Conservation (phyloP, 192 early-diverging fungal species). For the Rhizoclosmatium globosum region DNA sequence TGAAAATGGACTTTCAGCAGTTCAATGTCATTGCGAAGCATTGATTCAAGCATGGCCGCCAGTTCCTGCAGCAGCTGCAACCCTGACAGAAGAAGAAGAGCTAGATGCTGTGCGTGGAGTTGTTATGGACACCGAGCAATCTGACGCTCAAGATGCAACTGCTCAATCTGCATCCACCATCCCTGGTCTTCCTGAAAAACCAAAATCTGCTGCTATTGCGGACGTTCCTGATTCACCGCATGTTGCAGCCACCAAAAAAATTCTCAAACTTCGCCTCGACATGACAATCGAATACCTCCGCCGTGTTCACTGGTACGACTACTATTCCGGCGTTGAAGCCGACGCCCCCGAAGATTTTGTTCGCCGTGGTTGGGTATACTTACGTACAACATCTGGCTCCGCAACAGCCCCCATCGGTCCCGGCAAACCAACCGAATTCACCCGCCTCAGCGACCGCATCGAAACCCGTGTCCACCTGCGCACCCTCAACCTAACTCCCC, state of each 20-base stretch:
- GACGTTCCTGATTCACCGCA: slow-evolving; percentile 17
- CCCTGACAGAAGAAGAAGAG: not conserved
- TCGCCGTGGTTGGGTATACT: slow-evolving; percentile 73
- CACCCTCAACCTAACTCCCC: slow-evolving; percentile 36
- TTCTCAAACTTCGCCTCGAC: slow-evolving; percentile 68
- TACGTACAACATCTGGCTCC: no score
- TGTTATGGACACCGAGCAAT: not conserved
- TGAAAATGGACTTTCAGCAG: slow-evolving; percentile 26
- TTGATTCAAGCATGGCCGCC: not conserved
- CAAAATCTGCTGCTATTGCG: no score
- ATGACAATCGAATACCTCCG: slow-evolving; percentile 86
- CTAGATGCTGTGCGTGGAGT: slow-evolving; percentile 11
- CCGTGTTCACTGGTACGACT: slow-evolving; percentile 92
- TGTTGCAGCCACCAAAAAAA: slow-evolving; percentile 2
- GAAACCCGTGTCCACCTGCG: slow-evolving; percentile 63
- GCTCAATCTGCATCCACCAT: not conserved
- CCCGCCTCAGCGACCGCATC: slow-evolving; percentile 35
- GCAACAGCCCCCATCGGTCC: slow-evolving; percentile 49
- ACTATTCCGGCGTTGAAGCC: slow-evolving; percentile 86
- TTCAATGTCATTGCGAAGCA: not conserved
- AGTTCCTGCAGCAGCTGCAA: not conserved
- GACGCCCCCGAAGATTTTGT: slow-evolving; percentile 83
- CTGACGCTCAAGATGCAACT: not conserved
- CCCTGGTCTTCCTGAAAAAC: not conserved
- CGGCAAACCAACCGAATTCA: slow-evolving; percentile 7